phyloP scores from a whole-genome alignment of 192 early-diverging fungal genomes.

The Thoreauomyces humboldtii region DNA sequence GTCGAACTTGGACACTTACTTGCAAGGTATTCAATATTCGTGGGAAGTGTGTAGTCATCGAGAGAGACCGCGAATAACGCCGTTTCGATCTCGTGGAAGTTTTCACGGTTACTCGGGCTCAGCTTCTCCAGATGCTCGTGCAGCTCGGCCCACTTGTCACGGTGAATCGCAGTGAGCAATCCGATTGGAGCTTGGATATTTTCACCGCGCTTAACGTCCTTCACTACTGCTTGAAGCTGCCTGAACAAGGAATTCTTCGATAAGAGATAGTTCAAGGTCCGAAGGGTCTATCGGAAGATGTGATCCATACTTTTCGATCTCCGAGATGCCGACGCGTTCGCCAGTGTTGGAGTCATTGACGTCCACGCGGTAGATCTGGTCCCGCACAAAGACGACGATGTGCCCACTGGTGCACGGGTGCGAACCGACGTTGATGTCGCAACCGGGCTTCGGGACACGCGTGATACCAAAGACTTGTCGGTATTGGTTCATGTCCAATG shows the following conservation, averaged over 20 bases:
- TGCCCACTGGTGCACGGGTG: constrained; percentile 50
- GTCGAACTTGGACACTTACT: constrained; percentile 26
- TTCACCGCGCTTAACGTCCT: constrained; percentile 44
- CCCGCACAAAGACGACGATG: constrained; percentile 68
- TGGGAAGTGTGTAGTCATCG: constrained; percentile 61
- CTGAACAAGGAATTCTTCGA: constrained; percentile 34
- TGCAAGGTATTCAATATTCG: constrained; percentile 57
- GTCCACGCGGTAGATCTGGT: constrained; percentile 76
- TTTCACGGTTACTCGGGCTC: constrained; percentile 56
- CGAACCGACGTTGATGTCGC: constrained; percentile 64
- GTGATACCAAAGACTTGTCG: constrained; percentile 73
- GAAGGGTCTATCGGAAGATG: no score
- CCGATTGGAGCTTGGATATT: constrained; percentile 50
- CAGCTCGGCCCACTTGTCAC: constrained; percentile 75
- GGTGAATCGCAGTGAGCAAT: constrained; percentile 73
- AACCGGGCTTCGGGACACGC: constrained; percentile 72
- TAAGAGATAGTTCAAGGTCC: no score
- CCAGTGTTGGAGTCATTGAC: constrained; percentile 61
- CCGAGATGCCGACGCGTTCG: constrained; percentile 54
- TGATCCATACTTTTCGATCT: constrained; percentile 63
- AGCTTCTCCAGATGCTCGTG: constrained; percentile 66
- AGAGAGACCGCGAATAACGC: constrained; percentile 73
- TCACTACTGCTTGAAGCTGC: constrained; percentile 58
- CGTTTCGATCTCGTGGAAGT: constrained; percentile 64
- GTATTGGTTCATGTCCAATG: constrained; percentile 88